Evolutionary conservation across 2,329 filamentous ascomycete genomes (phyloP), one percentile per base, ranked within the genome.

Genomic region (Fusarium sp.): DNA sequence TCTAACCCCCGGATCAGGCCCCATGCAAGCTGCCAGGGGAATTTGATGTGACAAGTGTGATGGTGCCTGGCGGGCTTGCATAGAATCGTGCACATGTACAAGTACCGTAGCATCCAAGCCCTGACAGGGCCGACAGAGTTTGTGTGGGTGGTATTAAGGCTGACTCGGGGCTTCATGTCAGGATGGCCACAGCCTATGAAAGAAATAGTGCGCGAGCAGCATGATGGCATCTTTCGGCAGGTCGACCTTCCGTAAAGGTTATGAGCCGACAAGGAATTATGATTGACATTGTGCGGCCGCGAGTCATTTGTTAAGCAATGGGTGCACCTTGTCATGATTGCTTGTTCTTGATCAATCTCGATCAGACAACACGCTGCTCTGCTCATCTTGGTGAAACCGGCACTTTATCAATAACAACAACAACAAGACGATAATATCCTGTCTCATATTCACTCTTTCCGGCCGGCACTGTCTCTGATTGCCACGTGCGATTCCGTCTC

Each of bases 401-500:
- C n/a, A 27, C 36, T 27, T 34, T 34, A 34, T 34, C 31, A 34
- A 12, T 23, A 23, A 23, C 23, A 34, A 34, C 31, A 34, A 12
- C 8, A 34, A n/a, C n/a, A 30, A n/a, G 15, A 47, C 43, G 13
- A 13, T 31, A 50, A n/a, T n/a, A 10, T 36, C 23, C 16, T 60
- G 50, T 60, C 23, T 67, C 53, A 60, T 52, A 40, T 47, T 11
- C n/a, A 50, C 43, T 39, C 52, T 50, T 28, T 40, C 41, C 15
- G 63, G 63, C 34, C 63, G 59, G 55, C 46, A 46, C 46, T 68
- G 63, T 70, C 63, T 70, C 57, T 71, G 51, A 65, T 62, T 62
- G 68, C 68, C 68, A 70, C 68, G 68, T 70, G 68, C 64, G 41
- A 58, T 52, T 68, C 66, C 62, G 66, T 64, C 54, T 57, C 62